A percentile compares a stretch with the other conserved stretches of the same genome.
phyloP scores from a whole-genome alignment of 345 rosid species.

The Brassica cretica region DNA sequence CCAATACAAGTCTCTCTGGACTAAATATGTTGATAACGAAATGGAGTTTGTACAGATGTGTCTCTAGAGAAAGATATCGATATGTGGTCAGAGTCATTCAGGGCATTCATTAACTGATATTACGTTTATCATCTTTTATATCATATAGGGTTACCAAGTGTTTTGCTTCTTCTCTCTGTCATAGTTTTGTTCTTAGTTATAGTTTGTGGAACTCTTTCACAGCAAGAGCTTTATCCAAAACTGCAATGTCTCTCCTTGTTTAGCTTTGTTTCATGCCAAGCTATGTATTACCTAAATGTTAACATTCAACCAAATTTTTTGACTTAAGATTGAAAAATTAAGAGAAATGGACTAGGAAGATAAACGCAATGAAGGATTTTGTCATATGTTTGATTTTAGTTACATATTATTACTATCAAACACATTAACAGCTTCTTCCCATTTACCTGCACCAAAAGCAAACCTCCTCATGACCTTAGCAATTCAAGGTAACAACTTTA shows the following conservation, averaged over 20 bases:
- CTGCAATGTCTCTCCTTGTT: not conserved
- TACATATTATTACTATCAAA: not conserved
- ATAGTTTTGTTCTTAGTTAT: constrained; percentile 20
- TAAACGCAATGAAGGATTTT: no score
- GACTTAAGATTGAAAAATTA: not conserved
- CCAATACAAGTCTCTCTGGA: constrained; percentile 89
- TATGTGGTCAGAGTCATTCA: not conserved
- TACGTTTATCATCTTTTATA: constrained; percentile 27
- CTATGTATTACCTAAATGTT: no score
- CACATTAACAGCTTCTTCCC: no score
- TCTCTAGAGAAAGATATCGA: constrained; percentile 44
- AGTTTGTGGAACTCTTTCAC: constrained; percentile 16
- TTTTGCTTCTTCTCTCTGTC: constrained; percentile 19
- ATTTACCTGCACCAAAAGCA: no score
- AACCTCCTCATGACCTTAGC: no score
- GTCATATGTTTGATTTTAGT: no score
- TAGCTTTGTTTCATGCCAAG: not conserved
- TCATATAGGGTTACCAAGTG: constrained; percentile 28
- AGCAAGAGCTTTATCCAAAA: constrained; percentile 17
- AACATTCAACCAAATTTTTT: not conserved
- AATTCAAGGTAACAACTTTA: no score
- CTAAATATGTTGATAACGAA: constrained; percentile 78
- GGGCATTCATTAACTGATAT: constrained; percentile 36
- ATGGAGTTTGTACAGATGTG: constrained; percentile 77
- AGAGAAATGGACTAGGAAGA: not conserved